Evolutionary conservation across 2,329 filamentous ascomycete species (phyloP).

Genomic region (Tolypocladium guangdongense): DNA sequence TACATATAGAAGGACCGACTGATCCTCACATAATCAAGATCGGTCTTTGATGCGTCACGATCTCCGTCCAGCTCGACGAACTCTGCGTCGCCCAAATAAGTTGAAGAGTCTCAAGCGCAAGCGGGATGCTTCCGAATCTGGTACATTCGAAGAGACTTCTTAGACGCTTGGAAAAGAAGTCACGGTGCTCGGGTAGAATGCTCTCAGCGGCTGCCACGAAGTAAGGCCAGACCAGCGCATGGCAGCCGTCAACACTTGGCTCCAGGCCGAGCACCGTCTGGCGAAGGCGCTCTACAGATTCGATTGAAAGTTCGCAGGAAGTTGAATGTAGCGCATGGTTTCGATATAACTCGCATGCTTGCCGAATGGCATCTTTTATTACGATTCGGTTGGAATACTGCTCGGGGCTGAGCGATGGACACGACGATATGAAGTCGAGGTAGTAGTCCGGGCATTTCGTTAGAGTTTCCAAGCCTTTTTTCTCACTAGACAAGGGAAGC

Average conservation of each 20-base stretch:
- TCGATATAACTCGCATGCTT: constrained; percentile 16
- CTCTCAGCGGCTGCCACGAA: constrained; percentile 30
- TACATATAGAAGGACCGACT: too few relatives aligned
- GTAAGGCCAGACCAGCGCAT: constrained; percentile 29
- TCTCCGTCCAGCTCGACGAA: constrained; percentile 15
- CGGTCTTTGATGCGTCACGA: constrained; percentile 14
- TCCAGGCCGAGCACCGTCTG: constrained; percentile 16
- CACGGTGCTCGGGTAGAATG: constrained; percentile 18
- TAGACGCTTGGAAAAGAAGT: constrained; percentile 22
- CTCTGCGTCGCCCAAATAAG: constrained; percentile 21
- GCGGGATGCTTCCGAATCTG: constrained; percentile 25
- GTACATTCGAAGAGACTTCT: constrained; percentile 18
- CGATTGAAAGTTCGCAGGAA: constrained; percentile 11
- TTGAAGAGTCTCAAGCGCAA: constrained; percentile 20
- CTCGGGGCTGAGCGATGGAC: constrained; percentile 1
- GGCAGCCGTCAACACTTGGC: constrained; percentile 17
- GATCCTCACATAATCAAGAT: constrained; percentile 16
- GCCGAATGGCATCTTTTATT: constrained; percentile 13
- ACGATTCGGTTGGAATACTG: constrained; percentile 8
- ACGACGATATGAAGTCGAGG: constrained; percentile 15
- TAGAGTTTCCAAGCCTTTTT: constrained; percentile 14
- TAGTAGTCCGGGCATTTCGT: constrained; percentile 11
- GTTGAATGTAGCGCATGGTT: constrained; percentile 7
- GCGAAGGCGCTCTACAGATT: constrained; percentile 20
- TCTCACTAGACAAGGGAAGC: constrained; percentile 14